A percentile compares a stretch with the other conserved stretches of the same genome.
Evolutionary conservation across 2,329 filamentous ascomycete genomes (phyloP).

Genomic region (Talaromyces funiculosus): DNA sequence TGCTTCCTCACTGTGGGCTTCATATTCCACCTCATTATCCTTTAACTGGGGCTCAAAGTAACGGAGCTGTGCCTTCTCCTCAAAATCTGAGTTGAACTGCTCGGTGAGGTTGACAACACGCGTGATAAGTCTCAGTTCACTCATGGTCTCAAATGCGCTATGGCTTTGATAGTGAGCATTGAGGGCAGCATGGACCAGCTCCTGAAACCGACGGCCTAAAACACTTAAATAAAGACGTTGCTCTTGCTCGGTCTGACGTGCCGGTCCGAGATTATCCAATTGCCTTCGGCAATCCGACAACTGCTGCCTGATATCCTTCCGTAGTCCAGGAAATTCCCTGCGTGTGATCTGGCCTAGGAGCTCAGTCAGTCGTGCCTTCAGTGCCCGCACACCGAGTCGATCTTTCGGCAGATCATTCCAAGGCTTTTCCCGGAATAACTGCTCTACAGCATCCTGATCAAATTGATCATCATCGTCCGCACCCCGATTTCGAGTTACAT

Average conservation of each 20-base stretch:
- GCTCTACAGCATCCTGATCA: slow-evolving; percentile 9
- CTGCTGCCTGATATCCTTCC: slow-evolving; percentile 31
- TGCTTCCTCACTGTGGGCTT: slow-evolving; percentile 5
- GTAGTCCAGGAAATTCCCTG: slow-evolving; percentile 4
- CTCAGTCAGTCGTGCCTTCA: slow-evolving; percentile 37
- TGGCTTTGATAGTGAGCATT: slow-evolving; percentile 34
- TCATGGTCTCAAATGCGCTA: slow-evolving; percentile 28
- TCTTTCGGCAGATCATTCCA: slow-evolving; percentile 31
- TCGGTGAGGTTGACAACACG: slow-evolving; percentile 26
- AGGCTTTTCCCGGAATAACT: slow-evolving; percentile 17
- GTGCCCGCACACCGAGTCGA: slow-evolving; percentile 37
- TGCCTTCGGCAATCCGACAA: slow-evolving; percentile 24
- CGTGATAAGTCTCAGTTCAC: slow-evolving; percentile 7
- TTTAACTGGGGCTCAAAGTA: slow-evolving; percentile 11
- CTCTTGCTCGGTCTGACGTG: slow-evolving; percentile 4
- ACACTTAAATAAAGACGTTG: background rate
- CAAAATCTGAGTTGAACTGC: slow-evolving; percentile 20
- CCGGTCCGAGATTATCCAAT: slow-evolving; percentile 24
- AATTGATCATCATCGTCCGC: slow-evolving; percentile 34
- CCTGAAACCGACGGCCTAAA: slow-evolving; percentile 1
- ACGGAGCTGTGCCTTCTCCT: slow-evolving; percentile 19
- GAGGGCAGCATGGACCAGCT: slow-evolving; percentile 1
- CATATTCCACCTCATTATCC: background rate
- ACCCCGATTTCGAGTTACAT: slow-evolving; percentile 24
- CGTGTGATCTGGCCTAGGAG: slow-evolving; percentile 34